Percentiles rank a stretch among this genome's conserved stretches.
Conservation (phyloP, 345 rosid species). For the Adansonia digitata region DNA sequence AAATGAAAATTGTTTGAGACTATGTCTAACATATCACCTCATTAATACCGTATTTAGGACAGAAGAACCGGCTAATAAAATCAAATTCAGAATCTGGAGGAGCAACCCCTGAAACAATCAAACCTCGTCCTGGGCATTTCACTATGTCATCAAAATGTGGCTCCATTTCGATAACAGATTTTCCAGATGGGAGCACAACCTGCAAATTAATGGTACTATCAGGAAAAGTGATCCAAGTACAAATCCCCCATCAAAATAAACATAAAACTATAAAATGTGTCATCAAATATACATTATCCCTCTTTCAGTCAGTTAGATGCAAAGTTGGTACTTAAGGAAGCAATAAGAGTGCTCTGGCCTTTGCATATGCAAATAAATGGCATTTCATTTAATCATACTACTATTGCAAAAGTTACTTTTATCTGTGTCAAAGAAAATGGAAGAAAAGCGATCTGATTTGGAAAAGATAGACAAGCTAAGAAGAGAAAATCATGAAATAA, state of each 20-base stretch:
- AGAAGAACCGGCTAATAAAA: slow-evolving; percentile 61
- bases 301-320: not conserved
- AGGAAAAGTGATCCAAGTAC: not conserved
- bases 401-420: not conserved
- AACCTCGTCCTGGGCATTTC: slow-evolving; percentile 50
- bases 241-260: not conserved
- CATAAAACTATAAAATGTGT: not conserved
- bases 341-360: not conserved
- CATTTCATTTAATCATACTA: not conserved
- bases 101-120: slow-evolving; percentile 54
- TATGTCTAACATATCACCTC: slow-evolving; percentile 43
- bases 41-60: slow-evolving; percentile 55
- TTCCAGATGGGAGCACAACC: slow-evolving; percentile 61
- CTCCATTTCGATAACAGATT: slow-evolving; percentile 45
- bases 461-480: not conserved
- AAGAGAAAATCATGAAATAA: not conserved
- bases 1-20: not conserved
- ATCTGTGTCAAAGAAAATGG: not conserved
- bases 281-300: not conserved
- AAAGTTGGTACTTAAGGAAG: not conserved
- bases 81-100: slow-evolving; percentile 56
- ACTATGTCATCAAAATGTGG: slow-evolving; percentile 47
- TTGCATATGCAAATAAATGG: not conserved
- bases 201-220: slow-evolving; percentile 15
- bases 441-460: not conserved